Percentiles rank a stretch among this genome's conserved stretches.
Conservation (phyloP, 805 yeast species). For the Teunomyces aglyptinius region DNA sequence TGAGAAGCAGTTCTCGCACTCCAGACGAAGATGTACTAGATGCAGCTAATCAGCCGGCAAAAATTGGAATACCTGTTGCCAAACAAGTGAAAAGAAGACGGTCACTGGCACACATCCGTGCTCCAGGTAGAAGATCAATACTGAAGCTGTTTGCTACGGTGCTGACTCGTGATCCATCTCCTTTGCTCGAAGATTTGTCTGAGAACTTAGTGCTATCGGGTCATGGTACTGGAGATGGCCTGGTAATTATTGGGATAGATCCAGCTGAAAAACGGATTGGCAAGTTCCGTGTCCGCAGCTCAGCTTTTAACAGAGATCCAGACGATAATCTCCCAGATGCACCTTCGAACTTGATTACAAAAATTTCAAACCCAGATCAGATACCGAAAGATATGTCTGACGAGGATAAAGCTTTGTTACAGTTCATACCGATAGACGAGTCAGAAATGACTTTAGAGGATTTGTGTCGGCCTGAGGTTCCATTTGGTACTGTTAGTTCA, state of each 20-base stretch:
- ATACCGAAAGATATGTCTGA: constrained; percentile 39
- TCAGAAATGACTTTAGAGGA: constrained; percentile 63
- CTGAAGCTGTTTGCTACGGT: neutral
- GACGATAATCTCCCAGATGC: constrained; percentile 32
- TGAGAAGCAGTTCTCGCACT: constrained; percentile 24
- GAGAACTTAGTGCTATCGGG: neutral
- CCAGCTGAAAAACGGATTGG: constrained; percentile 26
- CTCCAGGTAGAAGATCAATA: constrained; percentile 7
- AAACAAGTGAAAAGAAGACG: constrained; percentile 31
- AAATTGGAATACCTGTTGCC: constrained; percentile 37
- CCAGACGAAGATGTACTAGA: constrained; percentile 11
- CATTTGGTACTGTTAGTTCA: constrained; percentile 63
- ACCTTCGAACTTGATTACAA: constrained; percentile 35
- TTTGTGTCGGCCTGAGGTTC: constrained; percentile 63
- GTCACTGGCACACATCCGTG: constrained; percentile 17
- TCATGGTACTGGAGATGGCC: constrained; percentile 15
- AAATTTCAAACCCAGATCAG: constrained; percentile 28
- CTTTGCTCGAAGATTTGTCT: neutral
- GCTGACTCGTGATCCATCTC: constrained; percentile 1
- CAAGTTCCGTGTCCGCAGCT: constrained; percentile 20
- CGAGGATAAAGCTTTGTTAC: constrained; percentile 37
- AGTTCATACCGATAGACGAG: constrained; percentile 49
- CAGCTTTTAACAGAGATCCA: neutral
- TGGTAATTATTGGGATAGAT: constrained; percentile 31
- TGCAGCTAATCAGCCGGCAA: constrained; percentile 23